phyloP scores from a whole-genome alignment of 2,329 filamentous ascomycete species.

The Penicillium sp. region DNA sequence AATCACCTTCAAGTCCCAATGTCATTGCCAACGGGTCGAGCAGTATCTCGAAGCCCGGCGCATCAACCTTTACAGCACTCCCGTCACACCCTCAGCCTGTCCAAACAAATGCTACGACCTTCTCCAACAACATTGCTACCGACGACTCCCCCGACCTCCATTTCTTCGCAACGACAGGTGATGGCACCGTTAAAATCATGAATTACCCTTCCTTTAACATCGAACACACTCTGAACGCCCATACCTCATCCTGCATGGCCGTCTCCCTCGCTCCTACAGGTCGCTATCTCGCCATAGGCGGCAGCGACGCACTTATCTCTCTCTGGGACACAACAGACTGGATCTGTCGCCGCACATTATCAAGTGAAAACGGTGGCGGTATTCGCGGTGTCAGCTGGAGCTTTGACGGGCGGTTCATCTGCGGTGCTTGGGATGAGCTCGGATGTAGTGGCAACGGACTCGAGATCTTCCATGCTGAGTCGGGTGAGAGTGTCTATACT shows the following conservation, averaged over 20 bases:
- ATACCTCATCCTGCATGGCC: conserved; percentile 49
- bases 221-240: conserved; percentile 48
- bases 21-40: conserved; percentile 21
- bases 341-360: conserved; percentile 49
- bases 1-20: conserved; percentile 39
- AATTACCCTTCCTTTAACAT: conserved; percentile 46
- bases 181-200: conserved; percentile 49
- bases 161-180: conserved; percentile 49
- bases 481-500: conserved; percentile 49
- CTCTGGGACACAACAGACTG: conserved; percentile 53
- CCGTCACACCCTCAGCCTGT: conserved; percentile 44
- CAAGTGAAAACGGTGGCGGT: conserved; percentile 44
- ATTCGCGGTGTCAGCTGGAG: conserved; percentile 51
- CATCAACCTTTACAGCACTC: conserved; percentile 39
- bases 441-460: conserved; percentile 44
- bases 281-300: conserved; percentile 50
- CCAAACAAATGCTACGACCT: conserved; percentile 50
- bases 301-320: conserved; percentile 50
- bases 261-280: conserved; percentile 47
- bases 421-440: conserved; percentile 48
- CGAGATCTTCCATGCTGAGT: conserved; percentile 52
- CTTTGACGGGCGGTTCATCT: conserved; percentile 50
- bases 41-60: conserved; percentile 14
- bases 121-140: conserved; percentile 43
- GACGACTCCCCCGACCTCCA: conserved; percentile 38